Base-by-base conservation (phyloP, 1,139 yeast species). In the Yamadazyma sp. region DNA sequence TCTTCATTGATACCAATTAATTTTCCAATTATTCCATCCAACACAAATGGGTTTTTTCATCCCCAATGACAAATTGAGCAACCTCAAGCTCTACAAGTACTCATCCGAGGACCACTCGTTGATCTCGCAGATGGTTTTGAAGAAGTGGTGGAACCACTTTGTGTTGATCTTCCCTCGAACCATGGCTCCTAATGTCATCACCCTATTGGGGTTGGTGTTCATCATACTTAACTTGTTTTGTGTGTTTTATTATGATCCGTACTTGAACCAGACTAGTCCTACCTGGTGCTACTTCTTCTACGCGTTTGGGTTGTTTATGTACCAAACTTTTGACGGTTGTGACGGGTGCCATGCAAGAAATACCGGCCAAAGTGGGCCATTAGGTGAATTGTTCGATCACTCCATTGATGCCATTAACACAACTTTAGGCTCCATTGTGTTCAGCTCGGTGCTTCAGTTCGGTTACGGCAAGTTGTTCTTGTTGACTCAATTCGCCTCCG, bases 241-340 rank as follows among this genome's bases (percentile, higher is more conserved):
- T 4, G 87, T 84, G 28, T 75, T 88, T 49, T 82, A 79, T 57
- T 84, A 72, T 51, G 94, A 88, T 59, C 95, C 96, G 1, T 68
- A 73, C 42, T 73, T 86, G 44, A 66, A 78, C 38, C 57, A 62
- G 14, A 70, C 70, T 2, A 72, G 79, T 18, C 96, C 98, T n/a
- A 61, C 77, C 34, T 88, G 96, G 96, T 77, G 86, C 28, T 88
- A 87, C 59, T 77, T 78, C 51, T 73, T 86, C 38, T 87, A 87
- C 58, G 96, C 95, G 0, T 59, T 86, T 51, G 95, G 96, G 2
- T 67, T 91, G 48, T 89, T 91, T 58, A 68, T 89, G 74, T 91
- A 91, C 60, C 98, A 91, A 58, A 91, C 98, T 0, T 89, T 91
- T 60, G 98, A 91, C 64, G 96, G 97, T 2, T 87, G 96, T 62